These are phyloP conservation scores for Daphne laureola DNA, from an alignment of 441 rosid species.

Conservation along the genomic window DNA sequence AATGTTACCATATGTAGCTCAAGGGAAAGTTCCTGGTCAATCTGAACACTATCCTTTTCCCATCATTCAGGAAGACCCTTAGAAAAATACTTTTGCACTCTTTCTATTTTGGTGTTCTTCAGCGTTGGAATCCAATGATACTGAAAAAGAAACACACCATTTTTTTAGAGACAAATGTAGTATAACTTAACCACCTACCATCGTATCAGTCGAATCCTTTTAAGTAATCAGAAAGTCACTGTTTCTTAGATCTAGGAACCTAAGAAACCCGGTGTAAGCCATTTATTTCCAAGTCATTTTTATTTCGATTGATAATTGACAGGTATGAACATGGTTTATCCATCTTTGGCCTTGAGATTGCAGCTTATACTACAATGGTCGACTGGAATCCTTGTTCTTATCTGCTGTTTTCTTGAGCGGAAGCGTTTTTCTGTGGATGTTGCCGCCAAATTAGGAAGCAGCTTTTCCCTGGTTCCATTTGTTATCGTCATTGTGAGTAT, in stretches of 20 bases:
- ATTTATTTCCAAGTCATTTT: slow-evolving; percentile 25
- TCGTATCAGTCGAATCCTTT: too few relatives aligned
- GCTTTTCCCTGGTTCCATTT: slow-evolving; percentile 83
- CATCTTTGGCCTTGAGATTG: slow-evolving; percentile 63
- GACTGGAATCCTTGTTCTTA: slow-evolving; percentile 81
- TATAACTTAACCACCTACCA: too few relatives aligned
- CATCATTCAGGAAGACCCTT: background rate
- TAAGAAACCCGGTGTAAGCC: slow-evolving; percentile 31
- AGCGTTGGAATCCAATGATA: background rate
- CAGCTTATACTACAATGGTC: slow-evolving; percentile 97
- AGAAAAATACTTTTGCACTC: background rate
- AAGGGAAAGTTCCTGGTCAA: background rate
- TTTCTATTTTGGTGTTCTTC: background rate
- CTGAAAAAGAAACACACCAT: too few relatives aligned
- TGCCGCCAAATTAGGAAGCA: slow-evolving; percentile 86
- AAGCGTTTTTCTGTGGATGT: slow-evolving; percentile 59
- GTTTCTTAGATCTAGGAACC: slow-evolving; percentile 14
- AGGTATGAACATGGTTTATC: slow-evolving; percentile 35
- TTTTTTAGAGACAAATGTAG: too few relatives aligned
- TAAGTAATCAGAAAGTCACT: background rate
- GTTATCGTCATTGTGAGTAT: slow-evolving; percentile 83
- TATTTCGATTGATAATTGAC: slow-evolving; percentile 41
- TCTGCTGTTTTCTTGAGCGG: slow-evolving; percentile 73
- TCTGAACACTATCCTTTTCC: background rate
- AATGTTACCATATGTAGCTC: too few relatives aligned